A percentile compares a stretch with the other conserved stretches of the same genome.
Evolutionary conservation across 2,329 filamentous ascomycete genomes (phyloP).

Genomic region (Sarocladiaceae sp.): DNA sequence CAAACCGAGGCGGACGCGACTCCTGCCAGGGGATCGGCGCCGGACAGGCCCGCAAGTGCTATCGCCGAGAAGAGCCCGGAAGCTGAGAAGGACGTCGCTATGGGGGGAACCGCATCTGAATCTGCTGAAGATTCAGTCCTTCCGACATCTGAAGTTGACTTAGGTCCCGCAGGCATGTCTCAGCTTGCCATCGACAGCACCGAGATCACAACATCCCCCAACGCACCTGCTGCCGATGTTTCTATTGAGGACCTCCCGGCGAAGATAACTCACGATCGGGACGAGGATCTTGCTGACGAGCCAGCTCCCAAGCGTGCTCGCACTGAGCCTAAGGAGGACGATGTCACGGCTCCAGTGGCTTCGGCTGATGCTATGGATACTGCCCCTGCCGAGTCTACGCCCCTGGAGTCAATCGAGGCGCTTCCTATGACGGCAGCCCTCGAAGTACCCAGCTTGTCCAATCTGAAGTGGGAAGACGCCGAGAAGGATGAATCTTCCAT

Average conservation of each 20-base stretch:
- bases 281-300: constrained; percentile 61
- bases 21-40: constrained; percentile 11
- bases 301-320: constrained; percentile 76
- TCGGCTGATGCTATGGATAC: constrained; percentile 8
- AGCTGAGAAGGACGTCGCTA: not conserved
- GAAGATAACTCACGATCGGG: constrained; percentile 69
- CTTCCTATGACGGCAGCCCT: constrained; percentile 10
- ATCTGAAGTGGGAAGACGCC: constrained; percentile 33
- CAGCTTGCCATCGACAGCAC: constrained; percentile 32
- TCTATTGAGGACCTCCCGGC: constrained; percentile 49
- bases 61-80: constrained; percentile 2
- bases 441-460: constrained; percentile 6
- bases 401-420: not conserved
- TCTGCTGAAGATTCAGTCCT: constrained; percentile 13
- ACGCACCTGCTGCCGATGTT: constrained; percentile 32
- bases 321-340: constrained; percentile 51
- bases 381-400: not conserved
- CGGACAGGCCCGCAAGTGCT: not conserved
- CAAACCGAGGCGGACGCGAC: constrained; percentile 12
- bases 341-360: constrained; percentile 12
- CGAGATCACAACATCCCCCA: constrained; percentile 21
- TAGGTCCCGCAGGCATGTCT: constrained; percentile 30
- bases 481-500: constrained; percentile 43
- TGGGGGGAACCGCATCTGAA: not conserved
- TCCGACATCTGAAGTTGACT: constrained; percentile 26